phyloP scores from a whole-genome alignment of 495 filamentous ascomycete genomes.

The Glonium stellatum region DNA sequence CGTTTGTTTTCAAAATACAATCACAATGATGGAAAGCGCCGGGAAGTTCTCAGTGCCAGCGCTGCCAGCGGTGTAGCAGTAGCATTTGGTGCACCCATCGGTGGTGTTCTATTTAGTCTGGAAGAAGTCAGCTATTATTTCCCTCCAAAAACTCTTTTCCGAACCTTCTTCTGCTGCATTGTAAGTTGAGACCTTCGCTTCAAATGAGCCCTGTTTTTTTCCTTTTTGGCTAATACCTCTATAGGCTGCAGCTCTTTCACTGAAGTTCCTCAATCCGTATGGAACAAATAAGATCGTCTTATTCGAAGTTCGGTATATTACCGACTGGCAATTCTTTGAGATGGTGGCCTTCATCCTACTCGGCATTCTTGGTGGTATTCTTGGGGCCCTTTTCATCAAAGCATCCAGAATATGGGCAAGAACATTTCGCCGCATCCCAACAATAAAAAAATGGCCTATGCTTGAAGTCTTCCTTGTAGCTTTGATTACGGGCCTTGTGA shows the following conservation, averaged over 20 bases:
- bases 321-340: constrained; percentile 93
- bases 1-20: constrained; percentile 91
- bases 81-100: constrained; percentile 88
- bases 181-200: constrained; percentile 38
- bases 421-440: constrained; percentile 72
- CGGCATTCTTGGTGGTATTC: constrained; percentile 74
- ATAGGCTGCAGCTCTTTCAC: constrained; percentile 66
- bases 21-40: constrained; percentile 80
- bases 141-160: constrained; percentile 94
- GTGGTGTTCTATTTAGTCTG: constrained; percentile 57
- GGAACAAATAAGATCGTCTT: constrained; percentile 94
- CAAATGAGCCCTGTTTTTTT: not conserved
- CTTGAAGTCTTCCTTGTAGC: constrained; percentile 86
- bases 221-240: constrained; percentile 12
- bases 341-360: constrained; percentile 76
- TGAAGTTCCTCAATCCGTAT: constrained; percentile 94
- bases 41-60: constrained; percentile 87
- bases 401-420: constrained; percentile 82
- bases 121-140: constrained; percentile 98
- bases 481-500: constrained; percentile 69
- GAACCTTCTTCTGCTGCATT: constrained; percentile 98
- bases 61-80: constrained; percentile 91
- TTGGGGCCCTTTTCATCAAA: constrained; percentile 93
- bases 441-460: constrained; percentile 77
- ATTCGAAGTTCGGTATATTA: constrained; percentile 87